phyloP scores from a whole-genome alignment of 140 eudicot genomes.

The Cichorium intybus region DNA sequence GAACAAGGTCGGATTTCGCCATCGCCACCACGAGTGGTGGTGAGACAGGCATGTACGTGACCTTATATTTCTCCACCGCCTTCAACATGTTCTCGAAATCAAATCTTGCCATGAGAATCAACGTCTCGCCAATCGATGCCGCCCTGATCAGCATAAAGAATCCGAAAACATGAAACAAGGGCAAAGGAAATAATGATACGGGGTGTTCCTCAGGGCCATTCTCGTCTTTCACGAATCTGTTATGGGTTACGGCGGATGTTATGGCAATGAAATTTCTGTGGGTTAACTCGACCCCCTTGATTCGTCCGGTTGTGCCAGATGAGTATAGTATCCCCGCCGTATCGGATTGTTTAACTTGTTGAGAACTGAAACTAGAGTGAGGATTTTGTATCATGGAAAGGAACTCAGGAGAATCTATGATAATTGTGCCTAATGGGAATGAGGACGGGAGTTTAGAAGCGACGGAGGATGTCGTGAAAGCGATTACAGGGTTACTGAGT shows the following conservation, averaged over 20 bases:
- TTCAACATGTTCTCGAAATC: slow-evolving; percentile 73
- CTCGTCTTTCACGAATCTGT: slow-evolving; percentile 10
- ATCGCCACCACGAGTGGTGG: slow-evolving; percentile 93
- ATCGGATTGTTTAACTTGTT: slow-evolving; percentile 45
- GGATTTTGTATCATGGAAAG: slow-evolving; percentile 32
- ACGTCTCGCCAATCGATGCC: slow-evolving; percentile 53
- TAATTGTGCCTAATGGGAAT: slow-evolving; percentile 23
- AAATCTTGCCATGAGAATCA: slow-evolving; percentile 71
- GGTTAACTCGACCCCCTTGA: slow-evolving; percentile 77
- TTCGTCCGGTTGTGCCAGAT: slow-evolving; percentile 87
- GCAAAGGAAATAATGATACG: slow-evolving; percentile 59
- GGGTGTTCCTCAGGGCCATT: slow-evolving; percentile 10
- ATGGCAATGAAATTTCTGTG: slow-evolving; percentile 73
- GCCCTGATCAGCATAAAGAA: slow-evolving; percentile 73
- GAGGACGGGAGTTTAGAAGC: slow-evolving; percentile 32
- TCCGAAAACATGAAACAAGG: slow-evolving; percentile 89
- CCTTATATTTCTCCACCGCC: slow-evolving; percentile 74
- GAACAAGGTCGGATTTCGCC: slow-evolving; percentile 65
- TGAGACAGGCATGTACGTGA: slow-evolving; percentile 76
- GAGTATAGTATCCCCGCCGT: slow-evolving; percentile 78
- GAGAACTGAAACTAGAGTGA: neutral
- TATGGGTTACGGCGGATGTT: slow-evolving; percentile 22
- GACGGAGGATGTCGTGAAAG: slow-evolving; percentile 43
- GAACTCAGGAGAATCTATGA: slow-evolving; percentile 62
- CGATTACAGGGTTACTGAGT: slow-evolving; percentile 48